Evolutionary conservation across 495 filamentous ascomycete species (phyloP), one percentile per base, ranked within the genome.

Genomic region (Penicillium robsamsonii): DNA sequence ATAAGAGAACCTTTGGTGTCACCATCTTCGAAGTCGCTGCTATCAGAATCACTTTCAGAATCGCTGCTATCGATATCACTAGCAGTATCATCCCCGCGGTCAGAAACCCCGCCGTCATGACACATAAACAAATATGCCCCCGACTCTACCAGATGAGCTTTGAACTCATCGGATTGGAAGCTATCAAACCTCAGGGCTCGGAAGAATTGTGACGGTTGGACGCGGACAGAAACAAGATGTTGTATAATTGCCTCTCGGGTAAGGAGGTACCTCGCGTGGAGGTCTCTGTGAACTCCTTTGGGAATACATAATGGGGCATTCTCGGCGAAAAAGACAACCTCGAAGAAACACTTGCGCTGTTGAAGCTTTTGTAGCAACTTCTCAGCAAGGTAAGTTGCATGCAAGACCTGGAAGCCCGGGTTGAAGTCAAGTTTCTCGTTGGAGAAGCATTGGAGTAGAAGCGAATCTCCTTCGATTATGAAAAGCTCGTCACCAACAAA

Each of bases 401-500:
- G 89, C 0, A 92, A 69, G 9, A 91, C 57, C 60, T 91, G 88
- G 50, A 89, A 87, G 3, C 89, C 89, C 46, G 70, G 75, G 72
- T 53, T 25, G 54, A 89, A 85, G 60, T 92, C 85, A 4, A 92
- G 76, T 30, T 77, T 66, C 3, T 72, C 42, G 53, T 88, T 77
- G 17, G 75, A 69, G 38, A 91, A 81, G 59, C 79, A 85, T 37
- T 85, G 65, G 12, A 83, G 70, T 1, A 92, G 69, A 10, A 92
- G 70, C 0, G 87, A 87, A 53, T 92, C 88, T 2, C 88, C 88
- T 57, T 92, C 85, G 38, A 92, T 75, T 9, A 89, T 65, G 69
- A 91, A 91, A 1, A 84, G 74, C 55, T 89, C 88, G 45, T 80
- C 76, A 15, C 89, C 89, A 10, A 85, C 85, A 69, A 88, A 91